These are phyloP conservation scores for Lactarius hengduanensis DNA, from an alignment of 768 basidiomycete genomes.

Conservation along the genomic window DNA sequence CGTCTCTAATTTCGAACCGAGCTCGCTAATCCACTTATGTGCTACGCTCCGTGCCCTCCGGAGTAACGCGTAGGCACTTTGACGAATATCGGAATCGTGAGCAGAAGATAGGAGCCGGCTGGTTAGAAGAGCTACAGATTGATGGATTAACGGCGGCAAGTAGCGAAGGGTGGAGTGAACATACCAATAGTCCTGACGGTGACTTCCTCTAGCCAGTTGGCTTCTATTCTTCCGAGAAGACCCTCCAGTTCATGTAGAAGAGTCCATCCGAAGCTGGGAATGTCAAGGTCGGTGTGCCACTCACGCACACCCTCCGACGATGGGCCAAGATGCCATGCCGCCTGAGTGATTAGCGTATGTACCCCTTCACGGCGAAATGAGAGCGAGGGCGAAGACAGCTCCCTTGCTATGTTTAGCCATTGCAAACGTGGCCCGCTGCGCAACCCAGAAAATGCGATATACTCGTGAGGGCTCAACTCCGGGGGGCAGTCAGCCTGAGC, in stretches of 20 bases:
- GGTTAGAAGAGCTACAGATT: constrained; percentile 3
- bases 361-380: constrained; percentile 43
- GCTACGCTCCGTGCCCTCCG: constrained; percentile 1
- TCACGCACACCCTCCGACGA: constrained; percentile 23
- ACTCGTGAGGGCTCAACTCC: constrained; percentile 47
- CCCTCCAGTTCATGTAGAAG: constrained; percentile 40
- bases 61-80: constrained; percentile 2
- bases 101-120: constrained; percentile 15
- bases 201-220: constrained; percentile 40
- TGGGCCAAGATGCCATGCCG: constrained; percentile 46
- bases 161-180: background rate
- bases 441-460: constrained; percentile 45
- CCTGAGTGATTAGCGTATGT: constrained; percentile 44
- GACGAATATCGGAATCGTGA: background rate
- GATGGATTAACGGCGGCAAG: background rate
- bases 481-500: constrained; percentile 42
- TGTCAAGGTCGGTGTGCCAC: constrained; percentile 44
- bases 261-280: constrained; percentile 36
- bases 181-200: constrained; percentile 15
- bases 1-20: background rate
- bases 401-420: constrained; percentile 50
- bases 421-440: constrained; percentile 47
- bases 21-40: constrained; percentile 9
- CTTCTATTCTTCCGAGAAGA: constrained; percentile 38
- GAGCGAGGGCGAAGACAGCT: constrained; percentile 40